These are phyloP conservation scores for Eutrema heterophyllum DNA, from an alignment of 345 rosid species.

Conservation along the genomic window DNA sequence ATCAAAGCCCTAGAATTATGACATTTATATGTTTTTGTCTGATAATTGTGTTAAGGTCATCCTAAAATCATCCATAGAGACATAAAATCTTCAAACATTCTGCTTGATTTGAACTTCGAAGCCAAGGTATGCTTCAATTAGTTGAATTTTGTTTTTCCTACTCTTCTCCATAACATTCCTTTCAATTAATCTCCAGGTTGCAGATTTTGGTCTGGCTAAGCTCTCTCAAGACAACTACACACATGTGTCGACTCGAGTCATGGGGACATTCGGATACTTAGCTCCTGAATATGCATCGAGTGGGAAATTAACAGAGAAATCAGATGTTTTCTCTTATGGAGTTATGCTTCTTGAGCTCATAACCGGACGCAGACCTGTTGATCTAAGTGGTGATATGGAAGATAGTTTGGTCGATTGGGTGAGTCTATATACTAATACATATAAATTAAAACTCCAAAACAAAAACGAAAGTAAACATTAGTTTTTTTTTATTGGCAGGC, in stretches of 20 bases:
- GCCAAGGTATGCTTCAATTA: conserved; percentile 20
- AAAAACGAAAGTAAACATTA: not conserved
- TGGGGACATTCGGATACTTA: conserved; percentile 98
- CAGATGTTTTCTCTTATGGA: conserved; percentile 94
- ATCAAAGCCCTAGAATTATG: not conserved
- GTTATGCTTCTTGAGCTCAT: conserved; percentile 88
- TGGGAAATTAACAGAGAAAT: conserved; percentile 83
- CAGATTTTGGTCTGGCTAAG: conserved; percentile 96
- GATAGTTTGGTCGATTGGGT: conserved; percentile 99
- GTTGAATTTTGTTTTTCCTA: not conserved
- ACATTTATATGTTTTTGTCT: not conserved
- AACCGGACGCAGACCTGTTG: conserved; percentile 82
- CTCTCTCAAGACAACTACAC: conserved; percentile 59
- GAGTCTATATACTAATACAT: conserved; percentile 14
- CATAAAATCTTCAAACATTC: conserved; percentile 80
- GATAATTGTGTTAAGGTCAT: conserved; percentile 48
- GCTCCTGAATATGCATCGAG: conserved; percentile 98
- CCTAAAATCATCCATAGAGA: conserved; percentile 89
- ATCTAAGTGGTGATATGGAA: conserved; percentile 57
- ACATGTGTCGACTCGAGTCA: conserved; percentile 88
- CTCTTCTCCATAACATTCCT: not conserved
- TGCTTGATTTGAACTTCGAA: conserved; percentile 59
- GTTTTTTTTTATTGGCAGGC: conserved; percentile 40
- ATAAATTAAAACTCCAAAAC: not conserved
- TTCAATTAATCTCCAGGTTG: conserved; percentile 45